phyloP scores from a whole-genome alignment of 352 stramenopile genomes.

The Stramenopiles sp. region DNA sequence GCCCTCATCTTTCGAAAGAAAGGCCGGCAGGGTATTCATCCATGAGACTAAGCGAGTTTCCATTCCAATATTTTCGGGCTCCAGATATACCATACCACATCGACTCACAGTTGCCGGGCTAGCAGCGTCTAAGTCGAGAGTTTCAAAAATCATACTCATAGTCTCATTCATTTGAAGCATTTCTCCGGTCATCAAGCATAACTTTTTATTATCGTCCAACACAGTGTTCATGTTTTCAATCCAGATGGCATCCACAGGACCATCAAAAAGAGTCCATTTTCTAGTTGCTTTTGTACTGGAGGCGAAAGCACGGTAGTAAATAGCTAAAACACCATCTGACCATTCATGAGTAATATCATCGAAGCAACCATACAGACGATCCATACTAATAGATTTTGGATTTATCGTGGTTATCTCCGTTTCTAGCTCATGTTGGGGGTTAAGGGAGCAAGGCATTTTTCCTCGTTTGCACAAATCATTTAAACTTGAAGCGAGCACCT shows the following conservation, averaged over 20 bases:
- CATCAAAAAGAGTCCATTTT: slow-evolving; percentile 81
- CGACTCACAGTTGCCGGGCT: slow-evolving; percentile 72
- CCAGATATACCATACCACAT: slow-evolving; percentile 83
- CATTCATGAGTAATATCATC: slow-evolving; percentile 80
- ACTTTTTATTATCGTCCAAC: slow-evolving; percentile 76
- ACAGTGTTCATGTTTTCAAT: slow-evolving; percentile 90
- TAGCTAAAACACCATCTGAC: slow-evolving; percentile 73
- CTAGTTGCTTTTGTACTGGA: slow-evolving; percentile 33
- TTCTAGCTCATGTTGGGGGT: background rate
- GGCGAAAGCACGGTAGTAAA: slow-evolving; percentile 62
- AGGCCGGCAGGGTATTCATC: slow-evolving; percentile 42
- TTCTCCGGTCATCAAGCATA: slow-evolving; percentile 75
- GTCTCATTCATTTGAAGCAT: slow-evolving; percentile 77
- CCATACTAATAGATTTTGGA: slow-evolving; percentile 74
- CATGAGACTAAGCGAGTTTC: slow-evolving; percentile 60
- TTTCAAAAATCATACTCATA: slow-evolving; percentile 90
- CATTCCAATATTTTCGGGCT: slow-evolving; percentile 69
- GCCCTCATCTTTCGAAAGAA: background rate
- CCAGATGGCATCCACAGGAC: slow-evolving; percentile 71
- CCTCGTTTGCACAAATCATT: background rate
- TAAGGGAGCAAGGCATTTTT: background rate
- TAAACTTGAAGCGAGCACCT: slow-evolving; percentile 53
- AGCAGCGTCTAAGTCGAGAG: slow-evolving; percentile 73
- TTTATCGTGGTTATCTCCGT: slow-evolving; percentile 39
- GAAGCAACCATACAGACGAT: slow-evolving; percentile 78